These are phyloP conservation scores for Brettanomyces anomalus DNA, from an alignment of 805 yeast species.

Conservation along the genomic window DNA sequence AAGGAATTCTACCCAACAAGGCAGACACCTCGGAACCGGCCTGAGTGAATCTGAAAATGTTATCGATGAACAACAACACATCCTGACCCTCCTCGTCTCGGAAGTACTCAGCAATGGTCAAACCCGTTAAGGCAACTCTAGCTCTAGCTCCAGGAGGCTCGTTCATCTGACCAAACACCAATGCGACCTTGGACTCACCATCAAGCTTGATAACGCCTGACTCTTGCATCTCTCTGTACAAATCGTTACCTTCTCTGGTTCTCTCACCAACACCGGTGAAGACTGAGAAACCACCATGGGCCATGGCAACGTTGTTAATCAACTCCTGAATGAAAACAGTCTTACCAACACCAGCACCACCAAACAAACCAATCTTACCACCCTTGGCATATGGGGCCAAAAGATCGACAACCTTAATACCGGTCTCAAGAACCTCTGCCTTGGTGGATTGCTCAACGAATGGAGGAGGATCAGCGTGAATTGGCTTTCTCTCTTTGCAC, in stretches of 20 bases:
- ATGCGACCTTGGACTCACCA: constrained; percentile 99
- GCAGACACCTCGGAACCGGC: constrained; percentile 99
- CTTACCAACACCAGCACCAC: constrained; percentile 99
- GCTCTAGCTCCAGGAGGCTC: constrained; percentile 99
- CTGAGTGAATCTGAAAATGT: constrained; percentile 99
- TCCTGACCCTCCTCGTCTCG: constrained; percentile 99
- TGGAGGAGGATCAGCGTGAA: constrained; percentile 96
- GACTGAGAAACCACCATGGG: constrained; percentile 99
- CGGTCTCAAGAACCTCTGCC: constrained; percentile 98
- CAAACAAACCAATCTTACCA: constrained; percentile 99
- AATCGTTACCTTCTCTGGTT: constrained; percentile 99
- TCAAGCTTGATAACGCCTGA: constrained; percentile 99
- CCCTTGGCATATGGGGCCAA: constrained; percentile 99
- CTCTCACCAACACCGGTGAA: constrained; percentile 99
- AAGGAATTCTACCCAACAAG: constrained; percentile 98
- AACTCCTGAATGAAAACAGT: constrained; percentile 99
- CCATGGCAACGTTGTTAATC: constrained; percentile 99
- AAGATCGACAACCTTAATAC: constrained; percentile 99
- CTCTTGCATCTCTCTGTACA: constrained; percentile 99
- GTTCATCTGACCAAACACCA: constrained; percentile 99
- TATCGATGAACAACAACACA: constrained; percentile 97
- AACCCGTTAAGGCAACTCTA: constrained; percentile 98
- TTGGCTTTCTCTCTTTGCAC: constrained; percentile 89
- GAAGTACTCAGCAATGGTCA: constrained; percentile 99
- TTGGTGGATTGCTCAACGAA: constrained; percentile 95